Conservation (phyloP, 768 basidiomycete genomes). For the Boletales sp. region DNA sequence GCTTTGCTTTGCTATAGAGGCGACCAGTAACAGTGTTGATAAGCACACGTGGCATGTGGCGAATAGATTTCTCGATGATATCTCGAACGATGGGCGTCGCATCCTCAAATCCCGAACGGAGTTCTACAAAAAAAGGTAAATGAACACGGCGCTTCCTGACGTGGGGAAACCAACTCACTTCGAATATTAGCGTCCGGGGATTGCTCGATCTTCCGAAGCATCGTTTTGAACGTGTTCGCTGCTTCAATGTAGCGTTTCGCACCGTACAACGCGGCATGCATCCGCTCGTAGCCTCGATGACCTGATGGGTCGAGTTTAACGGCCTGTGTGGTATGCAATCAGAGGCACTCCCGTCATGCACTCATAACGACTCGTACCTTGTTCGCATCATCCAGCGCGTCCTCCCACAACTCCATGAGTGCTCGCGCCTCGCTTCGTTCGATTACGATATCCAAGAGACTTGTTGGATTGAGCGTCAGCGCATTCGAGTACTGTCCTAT, state of each 20-base stretch:
- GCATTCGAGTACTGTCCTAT: neutral
- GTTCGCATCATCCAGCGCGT: conserved; percentile 1
- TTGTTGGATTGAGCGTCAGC: neutral
- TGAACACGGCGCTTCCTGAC: neutral
- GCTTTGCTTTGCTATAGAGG: neutral
- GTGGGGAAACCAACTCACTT: neutral
- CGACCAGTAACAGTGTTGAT: conserved; percentile 3
- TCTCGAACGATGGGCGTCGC: neutral
- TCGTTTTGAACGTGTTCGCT: neutral
- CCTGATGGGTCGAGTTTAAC: neutral
- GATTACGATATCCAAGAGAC: neutral
- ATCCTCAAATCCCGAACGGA: neutral
- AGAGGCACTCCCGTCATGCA: neutral
- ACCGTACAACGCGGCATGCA: neutral
- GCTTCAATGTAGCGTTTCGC: neutral
- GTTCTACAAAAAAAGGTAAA: neutral
- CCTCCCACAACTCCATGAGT: neutral
- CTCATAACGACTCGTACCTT: conserved; percentile 1
- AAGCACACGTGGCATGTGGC: neutral
- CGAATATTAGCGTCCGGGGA: neutral
- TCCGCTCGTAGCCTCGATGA: neutral
- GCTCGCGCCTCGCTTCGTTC: conserved; percentile 4
- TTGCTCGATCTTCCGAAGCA: neutral
- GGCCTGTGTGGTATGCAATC: neutral
- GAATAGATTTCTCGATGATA: neutral